Conservation (phyloP, 108 stramenopile genomes). For the Stephanodiscus minutulus region DNA sequence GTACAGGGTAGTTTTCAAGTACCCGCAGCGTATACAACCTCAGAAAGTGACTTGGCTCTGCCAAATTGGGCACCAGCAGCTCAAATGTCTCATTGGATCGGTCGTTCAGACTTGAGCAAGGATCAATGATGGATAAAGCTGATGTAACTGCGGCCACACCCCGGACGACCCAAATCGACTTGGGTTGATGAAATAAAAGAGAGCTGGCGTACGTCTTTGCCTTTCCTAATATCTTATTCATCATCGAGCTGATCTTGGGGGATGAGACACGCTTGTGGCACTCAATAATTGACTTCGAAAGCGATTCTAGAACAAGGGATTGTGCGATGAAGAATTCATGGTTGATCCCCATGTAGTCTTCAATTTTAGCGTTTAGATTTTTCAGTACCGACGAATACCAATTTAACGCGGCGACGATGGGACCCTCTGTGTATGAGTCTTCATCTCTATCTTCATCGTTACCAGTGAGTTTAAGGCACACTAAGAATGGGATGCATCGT, state of each 20-base stretch:
- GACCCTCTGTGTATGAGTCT: conserved; percentile 7
- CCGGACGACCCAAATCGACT: conserved; percentile 62
- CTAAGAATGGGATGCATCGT: conserved; percentile 61
- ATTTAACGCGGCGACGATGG: conserved; percentile 6
- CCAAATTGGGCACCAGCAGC: conserved; percentile 61
- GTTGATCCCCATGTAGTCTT: conserved; percentile 1
- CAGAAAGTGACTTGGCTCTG: conserved; percentile 64
- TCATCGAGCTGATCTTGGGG: conserved; percentile 15
- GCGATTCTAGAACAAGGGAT: conserved; percentile 57
- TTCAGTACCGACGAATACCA: conserved; percentile 44
- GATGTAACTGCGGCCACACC: conserved; percentile 52
- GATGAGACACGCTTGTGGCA: conserved; percentile 36
- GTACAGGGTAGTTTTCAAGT: conserved; percentile 65
- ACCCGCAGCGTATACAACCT: conserved; percentile 74
- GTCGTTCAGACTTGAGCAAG: conserved; percentile 33
- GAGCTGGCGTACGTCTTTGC: conserved; percentile 38
- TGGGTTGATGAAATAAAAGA: conserved; percentile 37
- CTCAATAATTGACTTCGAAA: conserved; percentile 45
- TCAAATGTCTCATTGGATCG: conserved; percentile 60
- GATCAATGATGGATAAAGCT: conserved; percentile 34
- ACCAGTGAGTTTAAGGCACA: conserved; percentile 30
- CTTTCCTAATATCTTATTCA: conserved; percentile 28
- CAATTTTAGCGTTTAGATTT: conserved; percentile 8
- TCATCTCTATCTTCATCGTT: conserved; percentile 19
- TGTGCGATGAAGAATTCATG: conserved; percentile 16